Evolutionary conservation across 208 protist genomes (phyloP).

Genomic region (Angomonas ambiguus): DNA sequence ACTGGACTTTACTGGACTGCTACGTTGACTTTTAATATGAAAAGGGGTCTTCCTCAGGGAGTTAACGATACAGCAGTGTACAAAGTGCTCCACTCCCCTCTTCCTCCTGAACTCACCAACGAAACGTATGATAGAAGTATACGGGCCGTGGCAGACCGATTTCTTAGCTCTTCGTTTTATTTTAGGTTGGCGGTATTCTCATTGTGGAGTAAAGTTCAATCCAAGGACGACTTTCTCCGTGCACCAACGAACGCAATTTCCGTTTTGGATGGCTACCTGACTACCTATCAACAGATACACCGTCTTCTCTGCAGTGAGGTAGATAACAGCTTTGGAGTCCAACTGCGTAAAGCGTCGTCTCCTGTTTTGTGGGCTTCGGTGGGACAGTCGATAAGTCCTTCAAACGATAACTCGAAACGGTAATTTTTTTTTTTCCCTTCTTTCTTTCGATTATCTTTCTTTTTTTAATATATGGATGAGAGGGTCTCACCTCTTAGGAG

Average conservation of each 20-base stretch:
- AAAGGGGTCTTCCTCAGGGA: conserved; percentile 65
- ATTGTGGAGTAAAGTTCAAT: not conserved
- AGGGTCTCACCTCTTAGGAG: not conserved
- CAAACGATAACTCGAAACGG: too few species aligned
- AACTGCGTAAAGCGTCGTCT: too few species aligned
- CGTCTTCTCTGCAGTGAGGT: not conserved
- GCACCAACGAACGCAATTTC: not conserved
- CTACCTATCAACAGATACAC: not conserved
- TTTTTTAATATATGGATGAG: too few species aligned
- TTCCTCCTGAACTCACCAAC: not conserved
- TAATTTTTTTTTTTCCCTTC: conserved; percentile 6
- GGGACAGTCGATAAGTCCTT: too few species aligned
- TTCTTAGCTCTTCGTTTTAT: not conserved
- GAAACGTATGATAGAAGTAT: not conserved
- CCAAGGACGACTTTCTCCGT: not conserved
- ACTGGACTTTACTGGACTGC: not conserved
- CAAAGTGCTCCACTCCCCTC: not conserved
- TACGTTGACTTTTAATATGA: conserved; percentile 57
- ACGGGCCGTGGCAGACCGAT: not conserved
- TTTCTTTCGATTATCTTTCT: not conserved
- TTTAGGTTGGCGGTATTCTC: not conserved
- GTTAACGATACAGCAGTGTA: conserved; percentile 18
- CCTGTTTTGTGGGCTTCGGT: not conserved
- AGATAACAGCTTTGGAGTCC: not conserved
- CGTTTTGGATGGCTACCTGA: not conserved